Evolutionary conservation across 768 basidiomycete species (phyloP).

Genomic region (Hygrocybe coccinea): DNA sequence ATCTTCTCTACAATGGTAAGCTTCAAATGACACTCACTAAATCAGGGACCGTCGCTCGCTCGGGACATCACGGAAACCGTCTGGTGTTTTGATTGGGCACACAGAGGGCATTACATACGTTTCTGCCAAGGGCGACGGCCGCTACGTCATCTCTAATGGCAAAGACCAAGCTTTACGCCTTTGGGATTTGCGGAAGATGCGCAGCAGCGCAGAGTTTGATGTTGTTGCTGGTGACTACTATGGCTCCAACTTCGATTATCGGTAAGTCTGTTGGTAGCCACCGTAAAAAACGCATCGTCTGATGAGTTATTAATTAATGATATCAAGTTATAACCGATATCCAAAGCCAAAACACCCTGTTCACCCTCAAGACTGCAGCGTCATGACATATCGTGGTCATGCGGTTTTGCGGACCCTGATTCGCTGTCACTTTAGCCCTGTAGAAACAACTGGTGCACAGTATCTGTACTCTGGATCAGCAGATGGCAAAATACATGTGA

Average conservation of each 20-base stretch:
- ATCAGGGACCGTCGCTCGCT: slow-evolving; percentile 53
- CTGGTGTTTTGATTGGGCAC: slow-evolving; percentile 91
- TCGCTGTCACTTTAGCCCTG: slow-evolving; percentile 92
- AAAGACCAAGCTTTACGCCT: slow-evolving; percentile 90
- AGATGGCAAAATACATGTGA: slow-evolving; percentile 79
- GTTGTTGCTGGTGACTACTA: slow-evolving; percentile 44
- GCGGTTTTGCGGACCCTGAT: slow-evolving; percentile 87
- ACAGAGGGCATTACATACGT: slow-evolving; percentile 95
- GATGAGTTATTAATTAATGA: no score
- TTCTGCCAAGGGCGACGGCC: slow-evolving; percentile 92
- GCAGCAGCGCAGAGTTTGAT: slow-evolving; percentile 65
- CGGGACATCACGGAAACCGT: slow-evolving; percentile 63
- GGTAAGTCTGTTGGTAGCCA: slow-evolving; percentile 42
- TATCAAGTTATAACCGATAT: slow-evolving; percentile 57
- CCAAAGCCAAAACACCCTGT: slow-evolving; percentile 55
- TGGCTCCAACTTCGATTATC: slow-evolving; percentile 74
- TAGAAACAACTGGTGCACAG: slow-evolving; percentile 83
- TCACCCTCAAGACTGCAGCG: slow-evolving; percentile 87
- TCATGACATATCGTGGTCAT: slow-evolving; percentile 95
- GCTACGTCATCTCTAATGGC: slow-evolving; percentile 92
- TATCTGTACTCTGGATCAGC: slow-evolving; percentile 94
- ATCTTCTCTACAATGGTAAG: slow-evolving; percentile 40
- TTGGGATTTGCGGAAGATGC: slow-evolving; percentile 95
- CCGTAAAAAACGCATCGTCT: neutral
- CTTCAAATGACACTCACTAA: slow-evolving; percentile 16